A percentile compares a stretch with the other conserved stretches of the same genome.
Conservation (phyloP, 305 asterid genomes). For the Solanum chacoense region DNA sequence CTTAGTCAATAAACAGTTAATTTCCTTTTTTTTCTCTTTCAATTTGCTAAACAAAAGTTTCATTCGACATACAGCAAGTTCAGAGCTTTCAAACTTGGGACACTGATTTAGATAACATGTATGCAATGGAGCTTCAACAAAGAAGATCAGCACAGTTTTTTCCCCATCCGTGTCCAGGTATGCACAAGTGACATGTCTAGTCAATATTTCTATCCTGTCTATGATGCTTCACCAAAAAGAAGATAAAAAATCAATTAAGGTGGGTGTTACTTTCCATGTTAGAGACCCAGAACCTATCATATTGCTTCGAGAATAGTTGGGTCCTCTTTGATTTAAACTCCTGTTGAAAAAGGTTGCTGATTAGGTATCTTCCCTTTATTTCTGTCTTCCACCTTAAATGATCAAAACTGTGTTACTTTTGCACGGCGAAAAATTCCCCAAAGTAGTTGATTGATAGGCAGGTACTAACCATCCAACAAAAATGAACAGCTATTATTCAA, state of each 20-base stretch:
- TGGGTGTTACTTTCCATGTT: background rate
- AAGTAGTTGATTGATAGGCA: background rate
- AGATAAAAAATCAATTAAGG: background rate
- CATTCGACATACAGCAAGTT: constrained; percentile 33
- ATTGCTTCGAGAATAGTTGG: background rate
- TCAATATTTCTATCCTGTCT: constrained; percentile 6
- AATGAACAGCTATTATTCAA: background rate
- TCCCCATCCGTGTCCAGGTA: constrained; percentile 61
- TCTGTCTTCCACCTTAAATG: constrained; percentile 24
- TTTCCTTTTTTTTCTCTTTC: background rate
- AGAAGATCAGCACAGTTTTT: constrained; percentile 42
- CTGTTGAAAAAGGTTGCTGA: constrained; percentile 7
- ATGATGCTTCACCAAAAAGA: constrained; percentile 3
- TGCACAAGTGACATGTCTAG: constrained; percentile 10
- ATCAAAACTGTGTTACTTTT: constrained; percentile 4
- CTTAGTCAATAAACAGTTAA: background rate
- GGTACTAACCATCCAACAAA: background rate
- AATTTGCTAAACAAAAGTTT: constrained; percentile 4
- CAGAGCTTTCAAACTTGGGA: constrained; percentile 54
- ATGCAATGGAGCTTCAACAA: constrained; percentile 50
- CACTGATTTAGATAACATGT: constrained; percentile 47
- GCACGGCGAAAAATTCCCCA: constrained; percentile 5
- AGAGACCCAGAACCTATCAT: constrained; percentile 1
- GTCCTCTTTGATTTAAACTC: constrained; percentile 1
- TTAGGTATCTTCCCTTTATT: constrained; percentile 22